Conservation (phyloP, 2,329 filamentous ascomycete species). For the Ceratocystis colombiana region DNA sequence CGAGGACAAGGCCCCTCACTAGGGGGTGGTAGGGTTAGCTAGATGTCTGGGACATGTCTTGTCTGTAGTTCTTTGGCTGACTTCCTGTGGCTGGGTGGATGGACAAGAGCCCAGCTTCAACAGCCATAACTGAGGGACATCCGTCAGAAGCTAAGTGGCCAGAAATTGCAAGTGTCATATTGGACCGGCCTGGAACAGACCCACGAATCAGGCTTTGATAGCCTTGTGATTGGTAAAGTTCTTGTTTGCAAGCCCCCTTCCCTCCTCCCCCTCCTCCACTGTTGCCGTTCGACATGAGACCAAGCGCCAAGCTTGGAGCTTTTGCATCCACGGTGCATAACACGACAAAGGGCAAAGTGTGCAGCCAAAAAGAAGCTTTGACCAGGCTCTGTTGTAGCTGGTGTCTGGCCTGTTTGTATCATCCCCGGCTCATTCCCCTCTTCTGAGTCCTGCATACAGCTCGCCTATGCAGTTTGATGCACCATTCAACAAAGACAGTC, state of each 20-base stretch:
- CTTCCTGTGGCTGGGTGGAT: neutral
- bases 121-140: neutral
- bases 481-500: neutral
- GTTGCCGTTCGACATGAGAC: slow-evolving; percentile 5
- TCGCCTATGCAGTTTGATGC: neutral
- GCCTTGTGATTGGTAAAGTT: neutral
- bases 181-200: neutral
- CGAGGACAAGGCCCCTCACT: neutral
- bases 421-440: neutral
- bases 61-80: neutral
- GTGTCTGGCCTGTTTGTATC: neutral
- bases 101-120: neutral
- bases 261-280: neutral
- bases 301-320: slow-evolving; percentile 15
- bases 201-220: neutral
- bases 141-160: neutral
- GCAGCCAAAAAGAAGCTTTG: slow-evolving; percentile 3
- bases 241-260: neutral
- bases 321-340: slow-evolving; percentile 7
- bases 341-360: neutral
- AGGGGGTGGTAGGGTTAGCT: neutral
- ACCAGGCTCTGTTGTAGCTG: neutral
- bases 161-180: neutral
- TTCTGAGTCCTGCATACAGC: neutral
- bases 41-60: neutral